These are phyloP conservation scores for Neocucurbitaria cava DNA, from an alignment of 2,329 filamentous ascomycete genomes.

Conservation along the genomic window DNA sequence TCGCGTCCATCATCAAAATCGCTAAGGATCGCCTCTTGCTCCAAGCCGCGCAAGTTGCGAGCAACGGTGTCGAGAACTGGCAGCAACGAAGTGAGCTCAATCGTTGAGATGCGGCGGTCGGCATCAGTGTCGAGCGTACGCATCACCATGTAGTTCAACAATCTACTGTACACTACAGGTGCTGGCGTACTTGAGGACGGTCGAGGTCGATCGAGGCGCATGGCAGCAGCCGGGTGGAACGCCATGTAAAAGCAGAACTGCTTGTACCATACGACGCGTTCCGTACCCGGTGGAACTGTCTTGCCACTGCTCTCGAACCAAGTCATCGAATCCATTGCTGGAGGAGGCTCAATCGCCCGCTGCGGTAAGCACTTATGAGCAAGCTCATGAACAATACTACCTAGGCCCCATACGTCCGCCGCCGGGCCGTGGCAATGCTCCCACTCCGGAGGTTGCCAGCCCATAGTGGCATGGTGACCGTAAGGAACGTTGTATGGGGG, in stretches of 20 bases:
- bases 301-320: conserved; percentile 1
- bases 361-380: background rate
- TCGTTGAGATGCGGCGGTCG: background rate
- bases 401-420: background rate
- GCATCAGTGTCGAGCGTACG: background rate
- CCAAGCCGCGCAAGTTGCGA: background rate
- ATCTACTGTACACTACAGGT: conserved; percentile 1
- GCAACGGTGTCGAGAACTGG: background rate
- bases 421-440: background rate
- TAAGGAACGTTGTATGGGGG: background rate
- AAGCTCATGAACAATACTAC: background rate
- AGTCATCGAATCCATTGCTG: background rate
- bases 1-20: background rate
- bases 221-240: background rate
- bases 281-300: background rate
- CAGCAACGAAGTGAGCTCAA: background rate
- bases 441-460: background rate
- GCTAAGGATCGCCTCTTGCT: background rate
- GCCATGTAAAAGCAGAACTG: background rate
- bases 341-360: background rate
- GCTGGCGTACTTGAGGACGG: background rate
- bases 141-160: conserved; percentile 9
- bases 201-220: background rate
- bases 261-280: background rate
- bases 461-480: background rate